These are phyloP conservation scores for Nemania sp. DNA, from an alignment of 2,329 filamentous ascomycete genomes.

Conservation along the genomic window DNA sequence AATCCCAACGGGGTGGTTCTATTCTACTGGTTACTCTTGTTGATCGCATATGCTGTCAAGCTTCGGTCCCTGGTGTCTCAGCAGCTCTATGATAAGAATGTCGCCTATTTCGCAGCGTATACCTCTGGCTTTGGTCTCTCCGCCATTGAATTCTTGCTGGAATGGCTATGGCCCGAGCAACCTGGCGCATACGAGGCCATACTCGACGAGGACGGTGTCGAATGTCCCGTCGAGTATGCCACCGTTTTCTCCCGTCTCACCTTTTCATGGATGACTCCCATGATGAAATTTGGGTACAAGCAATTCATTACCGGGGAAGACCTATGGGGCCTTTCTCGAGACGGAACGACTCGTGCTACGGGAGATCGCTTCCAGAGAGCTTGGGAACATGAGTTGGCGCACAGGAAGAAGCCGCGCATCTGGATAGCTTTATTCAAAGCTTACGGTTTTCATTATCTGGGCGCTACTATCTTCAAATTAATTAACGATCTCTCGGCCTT, in stretches of 20 bases:
- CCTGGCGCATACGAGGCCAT: conserved; percentile 64
- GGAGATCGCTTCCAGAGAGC: conserved; percentile 70
- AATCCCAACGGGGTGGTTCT: conserved; percentile 87
- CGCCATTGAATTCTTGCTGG: conserved; percentile 71
- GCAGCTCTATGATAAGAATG: conserved; percentile 66
- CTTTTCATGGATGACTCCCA: conserved; percentile 97
- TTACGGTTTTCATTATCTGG: conserved; percentile 82
- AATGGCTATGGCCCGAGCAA: conserved; percentile 86
- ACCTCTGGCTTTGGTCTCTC: conserved; percentile 73
- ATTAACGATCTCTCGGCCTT: conserved; percentile 86
- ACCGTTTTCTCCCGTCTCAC: conserved; percentile 92
- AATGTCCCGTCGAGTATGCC: conserved; percentile 83
- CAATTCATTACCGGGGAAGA: conserved; percentile 92
- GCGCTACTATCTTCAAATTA: conserved; percentile 86
- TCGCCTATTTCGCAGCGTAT: conserved; percentile 79
- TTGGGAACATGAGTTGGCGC: conserved; percentile 77
- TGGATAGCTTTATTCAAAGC: conserved; percentile 85
- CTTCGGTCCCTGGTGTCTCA: conserved; percentile 84
- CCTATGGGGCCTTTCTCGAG: conserved; percentile 85
- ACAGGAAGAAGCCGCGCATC: conserved; percentile 71
- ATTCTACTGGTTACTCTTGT: conserved; percentile 88
- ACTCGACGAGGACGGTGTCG: conserved; percentile 58
- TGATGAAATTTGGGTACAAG: conserved; percentile 95
- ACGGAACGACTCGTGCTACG: conserved; percentile 78
- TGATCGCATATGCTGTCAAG: conserved; percentile 80